A percentile compares a stretch with the other conserved stretches of the same genome.
Conservation (phyloP, 1,284 basidiomycete genomes). For the Amylostereum chailletii region DNA sequence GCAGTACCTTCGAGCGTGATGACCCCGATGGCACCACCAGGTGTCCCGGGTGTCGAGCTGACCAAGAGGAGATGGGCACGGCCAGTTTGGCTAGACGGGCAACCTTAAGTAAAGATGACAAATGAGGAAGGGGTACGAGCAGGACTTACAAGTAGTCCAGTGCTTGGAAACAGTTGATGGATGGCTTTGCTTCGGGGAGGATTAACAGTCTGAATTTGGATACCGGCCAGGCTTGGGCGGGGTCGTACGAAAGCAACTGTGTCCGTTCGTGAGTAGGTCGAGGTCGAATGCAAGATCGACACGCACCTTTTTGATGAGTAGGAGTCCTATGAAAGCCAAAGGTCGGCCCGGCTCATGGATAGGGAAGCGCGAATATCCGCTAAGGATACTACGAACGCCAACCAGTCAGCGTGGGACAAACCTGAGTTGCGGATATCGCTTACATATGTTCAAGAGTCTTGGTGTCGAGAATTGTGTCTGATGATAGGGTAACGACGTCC, state of each 20-base stretch:
- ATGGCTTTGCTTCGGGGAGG: slow-evolving; percentile 85
- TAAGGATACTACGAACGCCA: slow-evolving; percentile 38
- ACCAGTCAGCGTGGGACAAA: slow-evolving; percentile 3
- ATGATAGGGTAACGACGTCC: slow-evolving; percentile 73
- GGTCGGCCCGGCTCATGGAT: slow-evolving; percentile 75
- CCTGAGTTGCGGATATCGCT: slow-evolving; percentile 14
- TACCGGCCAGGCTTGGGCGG: slow-evolving; percentile 70
- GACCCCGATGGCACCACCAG: slow-evolving; percentile 78
- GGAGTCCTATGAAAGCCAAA: slow-evolving; percentile 77
- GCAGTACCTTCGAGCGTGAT: slow-evolving; percentile 67
- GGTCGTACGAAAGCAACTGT: slow-evolving; percentile 87
- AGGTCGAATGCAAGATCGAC: not conserved
- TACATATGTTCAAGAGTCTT: slow-evolving; percentile 69
- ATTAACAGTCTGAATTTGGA: slow-evolving; percentile 70
- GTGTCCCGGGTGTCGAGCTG: slow-evolving; percentile 72
- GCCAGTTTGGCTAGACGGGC: slow-evolving; percentile 75
- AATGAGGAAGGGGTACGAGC: not conserved
- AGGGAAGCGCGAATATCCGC: slow-evolving; percentile 92
- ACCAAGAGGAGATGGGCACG: slow-evolving; percentile 89
- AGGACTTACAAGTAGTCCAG: slow-evolving; percentile 71
- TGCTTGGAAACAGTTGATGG: slow-evolving; percentile 82
- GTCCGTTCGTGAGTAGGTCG: not conserved
- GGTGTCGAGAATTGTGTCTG: slow-evolving; percentile 78
- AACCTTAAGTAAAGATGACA: not conserved
- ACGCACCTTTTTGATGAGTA: slow-evolving; percentile 76